These are phyloP conservation scores for Mycena galopus DNA, from an alignment of 768 basidiomycete genomes.

Conservation along the genomic window DNA sequence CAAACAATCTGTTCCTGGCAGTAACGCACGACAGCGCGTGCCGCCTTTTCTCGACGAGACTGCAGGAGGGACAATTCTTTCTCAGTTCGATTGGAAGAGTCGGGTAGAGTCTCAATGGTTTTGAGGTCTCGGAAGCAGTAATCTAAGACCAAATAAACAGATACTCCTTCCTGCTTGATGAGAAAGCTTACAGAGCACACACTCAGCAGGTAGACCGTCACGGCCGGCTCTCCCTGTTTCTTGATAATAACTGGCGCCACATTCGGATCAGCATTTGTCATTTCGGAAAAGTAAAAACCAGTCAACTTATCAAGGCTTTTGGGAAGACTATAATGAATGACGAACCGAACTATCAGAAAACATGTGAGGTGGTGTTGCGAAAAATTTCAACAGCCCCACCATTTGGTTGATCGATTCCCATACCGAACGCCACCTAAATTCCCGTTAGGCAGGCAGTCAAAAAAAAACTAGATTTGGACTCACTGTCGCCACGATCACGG, in stretches of 20 bases:
- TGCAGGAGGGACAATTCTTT: background rate
- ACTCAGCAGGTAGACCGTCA: slow-evolving; percentile 11
- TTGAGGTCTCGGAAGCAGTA: slow-evolving; percentile 2
- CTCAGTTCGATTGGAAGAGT: background rate
- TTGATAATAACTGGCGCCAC: slow-evolving; percentile 12
- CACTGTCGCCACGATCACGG: slow-evolving; percentile 23
- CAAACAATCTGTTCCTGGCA: background rate
- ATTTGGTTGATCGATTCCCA: slow-evolving; percentile 77
- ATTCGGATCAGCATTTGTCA: background rate
- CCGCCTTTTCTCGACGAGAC: background rate
- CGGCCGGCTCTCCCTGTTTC: slow-evolving; percentile 25
- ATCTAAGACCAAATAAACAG: background rate
- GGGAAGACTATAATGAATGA: slow-evolving; percentile 10
- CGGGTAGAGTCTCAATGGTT: background rate
- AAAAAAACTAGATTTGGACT: background rate
- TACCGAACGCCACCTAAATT: slow-evolving; percentile 75
- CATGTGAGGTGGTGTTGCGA: background rate
- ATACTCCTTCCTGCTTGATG: no score
- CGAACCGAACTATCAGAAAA: slow-evolving; percentile 6
- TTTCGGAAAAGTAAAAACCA: background rate
- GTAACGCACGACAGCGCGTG: background rate
- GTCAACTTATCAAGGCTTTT: slow-evolving; percentile 9
- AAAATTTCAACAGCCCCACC: slow-evolving; percentile 45
- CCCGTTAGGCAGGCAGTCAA: background rate
- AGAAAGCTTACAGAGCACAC: background rate